These are phyloP conservation scores for Xerocomus amazonicus DNA, from an alignment of 1,284 basidiomycete genomes.

Conservation along the genomic window DNA sequence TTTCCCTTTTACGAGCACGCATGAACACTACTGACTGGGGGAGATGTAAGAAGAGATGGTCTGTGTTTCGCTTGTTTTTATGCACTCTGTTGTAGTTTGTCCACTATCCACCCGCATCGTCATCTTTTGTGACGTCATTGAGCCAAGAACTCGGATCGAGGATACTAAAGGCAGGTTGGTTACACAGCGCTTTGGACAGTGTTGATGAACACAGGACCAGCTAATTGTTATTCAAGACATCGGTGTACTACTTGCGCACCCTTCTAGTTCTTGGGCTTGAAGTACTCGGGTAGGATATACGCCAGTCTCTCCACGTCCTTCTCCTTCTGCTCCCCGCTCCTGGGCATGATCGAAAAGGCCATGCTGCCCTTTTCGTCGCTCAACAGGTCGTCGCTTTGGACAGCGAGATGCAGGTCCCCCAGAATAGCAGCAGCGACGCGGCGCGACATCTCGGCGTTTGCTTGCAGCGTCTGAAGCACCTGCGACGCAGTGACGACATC, in stretches of 20 bases:
- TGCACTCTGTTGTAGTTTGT: constrained; percentile 14
- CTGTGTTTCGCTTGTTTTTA: constrained; percentile 2
- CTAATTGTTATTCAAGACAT: too few species aligned
- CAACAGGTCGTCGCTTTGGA: constrained; percentile 36
- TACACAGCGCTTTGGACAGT: too few species aligned
- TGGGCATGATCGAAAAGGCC: constrained; percentile 84
- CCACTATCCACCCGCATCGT: constrained; percentile 9
- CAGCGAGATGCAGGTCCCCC: constrained; percentile 69
- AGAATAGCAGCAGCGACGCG: constrained; percentile 73
- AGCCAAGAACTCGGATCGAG: background rate
- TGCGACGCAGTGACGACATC: constrained; percentile 86
- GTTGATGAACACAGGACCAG: too few species aligned
- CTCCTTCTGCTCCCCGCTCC: constrained; percentile 54
- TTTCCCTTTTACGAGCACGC: background rate
- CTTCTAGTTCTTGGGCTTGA: constrained; percentile 33
- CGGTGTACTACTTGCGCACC: too few species aligned
- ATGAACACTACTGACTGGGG: background rate
- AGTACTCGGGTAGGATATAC: constrained; percentile 77
- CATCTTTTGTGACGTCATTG: background rate
- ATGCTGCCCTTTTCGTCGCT: constrained; percentile 73
- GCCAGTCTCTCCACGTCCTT: constrained; percentile 73
- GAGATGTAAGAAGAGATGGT: background rate
- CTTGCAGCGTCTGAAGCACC: constrained; percentile 83
- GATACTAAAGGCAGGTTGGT: background rate
- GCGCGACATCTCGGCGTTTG: constrained; percentile 83